These are phyloP conservation scores for Pseudogymnoascus sp. DNA, from an alignment of 2,329 filamentous ascomycete genomes.

Conservation along the genomic window DNA sequence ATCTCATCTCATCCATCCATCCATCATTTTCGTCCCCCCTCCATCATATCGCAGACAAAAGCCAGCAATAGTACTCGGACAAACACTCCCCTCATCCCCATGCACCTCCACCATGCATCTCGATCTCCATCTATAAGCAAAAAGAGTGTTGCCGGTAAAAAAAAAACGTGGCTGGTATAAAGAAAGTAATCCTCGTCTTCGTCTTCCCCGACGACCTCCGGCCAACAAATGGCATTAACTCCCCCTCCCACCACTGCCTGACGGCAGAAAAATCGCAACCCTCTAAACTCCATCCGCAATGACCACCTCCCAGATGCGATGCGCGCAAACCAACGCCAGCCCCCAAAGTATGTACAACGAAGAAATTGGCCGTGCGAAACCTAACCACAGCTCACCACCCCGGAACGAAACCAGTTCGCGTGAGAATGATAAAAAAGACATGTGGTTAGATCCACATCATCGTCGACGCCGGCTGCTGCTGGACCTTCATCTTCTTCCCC, in stretches of 20 bases:
- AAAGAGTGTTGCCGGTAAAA: neutral
- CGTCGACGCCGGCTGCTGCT: neutral
- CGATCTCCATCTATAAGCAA: neutral
- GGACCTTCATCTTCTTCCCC: neutral
- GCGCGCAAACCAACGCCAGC: neutral
- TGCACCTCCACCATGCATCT: neutral
- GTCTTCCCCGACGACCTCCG: too few species aligned
- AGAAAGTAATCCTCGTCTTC: neutral
- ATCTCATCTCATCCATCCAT: neutral
- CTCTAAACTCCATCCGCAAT: neutral
- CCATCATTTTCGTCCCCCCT: neutral
- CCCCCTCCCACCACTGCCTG: neutral
- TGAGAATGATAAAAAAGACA: neutral
- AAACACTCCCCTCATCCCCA: neutral
- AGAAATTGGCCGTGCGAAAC: neutral
- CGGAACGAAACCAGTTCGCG: neutral
- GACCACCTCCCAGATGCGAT: neutral
- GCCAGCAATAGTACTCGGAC: neutral
- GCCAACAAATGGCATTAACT: neutral
- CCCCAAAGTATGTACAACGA: neutral
- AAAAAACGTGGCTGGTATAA: conserved; percentile 3
- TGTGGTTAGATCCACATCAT: neutral
- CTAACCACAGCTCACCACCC: neutral
- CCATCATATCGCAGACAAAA: neutral
- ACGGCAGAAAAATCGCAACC: neutral